Base-by-base conservation (phyloP, 352 stramenopile genomes). In the Bremia lactucae region DNA sequence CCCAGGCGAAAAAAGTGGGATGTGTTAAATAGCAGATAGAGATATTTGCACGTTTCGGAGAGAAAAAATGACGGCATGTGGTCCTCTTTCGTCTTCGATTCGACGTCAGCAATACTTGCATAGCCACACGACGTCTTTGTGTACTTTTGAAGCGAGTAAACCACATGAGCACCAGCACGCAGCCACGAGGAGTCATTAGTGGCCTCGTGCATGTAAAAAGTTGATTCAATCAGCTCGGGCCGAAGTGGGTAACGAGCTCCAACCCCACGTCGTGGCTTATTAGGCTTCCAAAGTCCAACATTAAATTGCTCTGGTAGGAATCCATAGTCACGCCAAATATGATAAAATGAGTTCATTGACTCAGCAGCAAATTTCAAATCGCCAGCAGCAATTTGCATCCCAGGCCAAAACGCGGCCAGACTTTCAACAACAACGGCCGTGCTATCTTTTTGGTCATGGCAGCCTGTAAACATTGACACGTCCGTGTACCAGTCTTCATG, bases 21-120 rank as follows among this genome's bases (percentile, higher is more conserved):
- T 31, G 65, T 81, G 53, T 87, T 82, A 40, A 88, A 99, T 3
- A 98, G 86, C 36, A 99, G 51, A 64, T 97, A 98, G 2, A 99
- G 69, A 63, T 99, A 99, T 63, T 99, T 99, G 59, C 96, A 84
- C 9, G 96, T 99, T 68, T 99, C 97, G 8, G 87, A 97, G 0
- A 99, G 72, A 55, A 99, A 98, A 55, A 97, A 99, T 4, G 85
- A 98, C 33, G 95, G 95, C 96, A 99, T 99, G 52, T 95, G 83
- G 51, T 99, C 86, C 13, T 96, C 72, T 34, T 98, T 76, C 69
- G 74, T 46, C 59, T 88, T 73, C 6, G 72, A 83, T 44, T 93
- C 70, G 10, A 97, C 69, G 53, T 97, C 72, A 6, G 55, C 58
- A 31, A 93, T 82, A 15, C 76, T 92, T 25, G 91, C 90, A 60